Evolutionary conservation across 495 filamentous ascomycete species (phyloP).

Genomic region (Glonium stellatum): DNA sequence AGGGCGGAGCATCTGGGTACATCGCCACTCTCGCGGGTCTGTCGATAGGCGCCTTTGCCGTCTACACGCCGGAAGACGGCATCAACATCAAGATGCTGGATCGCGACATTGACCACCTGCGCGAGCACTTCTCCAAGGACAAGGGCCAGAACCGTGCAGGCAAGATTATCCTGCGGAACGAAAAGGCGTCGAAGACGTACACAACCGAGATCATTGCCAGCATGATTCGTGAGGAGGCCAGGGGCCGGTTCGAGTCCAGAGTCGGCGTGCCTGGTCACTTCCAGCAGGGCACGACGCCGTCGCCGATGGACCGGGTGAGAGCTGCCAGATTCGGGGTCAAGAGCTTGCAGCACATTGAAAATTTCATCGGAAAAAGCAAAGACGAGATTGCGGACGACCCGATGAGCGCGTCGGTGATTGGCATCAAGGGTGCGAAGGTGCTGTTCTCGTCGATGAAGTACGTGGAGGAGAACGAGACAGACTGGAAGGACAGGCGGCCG

Average conservation of each 20-base stretch:
- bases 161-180: slow-evolving; percentile 89
- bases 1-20: slow-evolving; percentile 92
- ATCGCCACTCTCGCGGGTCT: slow-evolving; percentile 86
- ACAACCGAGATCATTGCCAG: slow-evolving; percentile 86
- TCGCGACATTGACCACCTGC: slow-evolving; percentile 82
- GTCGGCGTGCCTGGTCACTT: slow-evolving; percentile 93
- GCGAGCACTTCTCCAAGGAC: slow-evolving; percentile 77
- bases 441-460: slow-evolving; percentile 75
- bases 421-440: slow-evolving; percentile 82
- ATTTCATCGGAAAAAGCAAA: slow-evolving; percentile 57
- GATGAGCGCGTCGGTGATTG: slow-evolving; percentile 72
- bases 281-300: slow-evolving; percentile 68
- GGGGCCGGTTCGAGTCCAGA: slow-evolving; percentile 87
- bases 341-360: slow-evolving; percentile 83
- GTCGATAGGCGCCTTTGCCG: slow-evolving; percentile 82
- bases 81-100: slow-evolving; percentile 90
- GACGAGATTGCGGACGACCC: slow-evolving; percentile 64
- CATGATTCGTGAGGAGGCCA: slow-evolving; percentile 90
- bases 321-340: slow-evolving; percentile 87
- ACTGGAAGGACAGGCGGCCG: slow-evolving; percentile 85
- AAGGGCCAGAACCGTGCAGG: slow-evolving; percentile 85
- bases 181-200: slow-evolving; percentile 84
- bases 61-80: slow-evolving; percentile 96
- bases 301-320: slow-evolving; percentile 90
- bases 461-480: slow-evolving; percentile 76